A percentile compares a stretch with the other conserved stretches of the same genome.
phyloP scores from a whole-genome alignment of 148 eudicot genomes.

The Polygonum aviculare region DNA sequence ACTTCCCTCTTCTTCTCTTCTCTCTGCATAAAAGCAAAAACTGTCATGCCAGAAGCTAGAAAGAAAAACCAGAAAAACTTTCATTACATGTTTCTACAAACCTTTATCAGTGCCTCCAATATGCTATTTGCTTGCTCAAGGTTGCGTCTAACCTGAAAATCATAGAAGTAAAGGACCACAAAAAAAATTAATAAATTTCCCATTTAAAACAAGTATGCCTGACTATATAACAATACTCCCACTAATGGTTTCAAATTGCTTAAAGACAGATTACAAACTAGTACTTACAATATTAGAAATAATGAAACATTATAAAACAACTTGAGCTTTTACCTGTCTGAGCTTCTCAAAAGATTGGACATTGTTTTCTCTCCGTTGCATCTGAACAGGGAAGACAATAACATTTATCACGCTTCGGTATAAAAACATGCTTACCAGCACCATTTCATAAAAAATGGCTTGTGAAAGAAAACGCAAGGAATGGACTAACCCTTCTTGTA shows the following conservation, averaged over 20 bases:
- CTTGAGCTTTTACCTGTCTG: slow-evolving; percentile 53
- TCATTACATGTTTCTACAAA: slow-evolving; percentile 7
- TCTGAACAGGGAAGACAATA: slow-evolving; percentile 29
- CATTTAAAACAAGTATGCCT: background rate
- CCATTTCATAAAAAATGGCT: background rate
- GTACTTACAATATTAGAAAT: background rate
- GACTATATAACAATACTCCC: background rate
- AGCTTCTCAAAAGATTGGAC: slow-evolving; percentile 98
- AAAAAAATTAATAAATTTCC: background rate
- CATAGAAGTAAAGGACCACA: background rate
- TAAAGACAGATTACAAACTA: background rate
- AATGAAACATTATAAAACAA: background rate
- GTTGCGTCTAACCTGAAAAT: slow-evolving; percentile 81
- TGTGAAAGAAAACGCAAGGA: background rate
- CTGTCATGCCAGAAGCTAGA: background rate
- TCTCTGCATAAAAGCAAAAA: slow-evolving; percentile 43
- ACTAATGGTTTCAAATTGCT: background rate
- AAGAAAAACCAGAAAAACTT: background rate
- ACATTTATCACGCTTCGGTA: slow-evolving; percentile 6
- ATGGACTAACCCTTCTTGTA: slow-evolving; percentile 74
- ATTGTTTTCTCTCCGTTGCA: slow-evolving; percentile 99
- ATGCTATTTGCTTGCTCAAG: slow-evolving; percentile 92
- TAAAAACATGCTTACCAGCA: background rate
- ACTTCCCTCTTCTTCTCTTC: slow-evolving; percentile 97
- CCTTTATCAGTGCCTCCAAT: slow-evolving; percentile 80